Percentiles rank a stretch among this genome's conserved stretches.
Evolutionary conservation across 352 stramenopile genomes (phyloP).

Genomic region (Labyrinthula sp.): DNA sequence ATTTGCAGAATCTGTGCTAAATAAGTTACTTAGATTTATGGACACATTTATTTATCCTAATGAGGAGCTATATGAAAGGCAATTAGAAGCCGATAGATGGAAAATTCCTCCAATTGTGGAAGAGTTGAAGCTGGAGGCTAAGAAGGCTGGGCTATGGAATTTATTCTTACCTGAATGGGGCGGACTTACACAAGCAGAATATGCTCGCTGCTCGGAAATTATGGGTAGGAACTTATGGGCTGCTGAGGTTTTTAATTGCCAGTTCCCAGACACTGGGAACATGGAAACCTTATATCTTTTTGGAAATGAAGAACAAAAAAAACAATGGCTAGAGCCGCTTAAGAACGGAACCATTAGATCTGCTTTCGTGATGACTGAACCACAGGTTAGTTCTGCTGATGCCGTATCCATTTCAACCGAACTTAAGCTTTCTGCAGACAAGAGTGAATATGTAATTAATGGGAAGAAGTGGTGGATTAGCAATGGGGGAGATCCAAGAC

Average conservation of each 20-base stretch:
- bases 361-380: conserved; percentile 91
- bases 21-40: conserved; percentile 11
- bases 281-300: conserved; percentile 68
- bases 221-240: conserved; percentile 67
- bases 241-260: conserved; percentile 85
- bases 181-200: conserved; percentile 47
- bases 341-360: conserved; percentile 71
- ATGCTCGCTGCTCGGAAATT: conserved; percentile 77
- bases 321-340: conserved; percentile 64
- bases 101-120: conserved; percentile 39
- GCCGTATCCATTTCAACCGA: conserved; percentile 65
- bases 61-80: conserved; percentile 10
- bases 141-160: conserved; percentile 77
- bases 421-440: conserved; percentile 41
- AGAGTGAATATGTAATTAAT: conserved; percentile 69
- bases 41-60: conserved; percentile 12
- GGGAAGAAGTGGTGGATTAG: conserved; percentile 73
- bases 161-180: conserved; percentile 61
- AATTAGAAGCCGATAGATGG: conserved; percentile 17
- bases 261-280: conserved; percentile 85
- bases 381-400: conserved; percentile 74
- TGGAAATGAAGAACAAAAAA: conserved; percentile 46
- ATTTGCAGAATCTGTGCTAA: not conserved
- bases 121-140: conserved; percentile 63
- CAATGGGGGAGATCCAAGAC: conserved; percentile 20